phyloP scores from a whole-genome alignment of 2,329 filamentous ascomycete genomes.

The Colletotrichum abscissum region DNA sequence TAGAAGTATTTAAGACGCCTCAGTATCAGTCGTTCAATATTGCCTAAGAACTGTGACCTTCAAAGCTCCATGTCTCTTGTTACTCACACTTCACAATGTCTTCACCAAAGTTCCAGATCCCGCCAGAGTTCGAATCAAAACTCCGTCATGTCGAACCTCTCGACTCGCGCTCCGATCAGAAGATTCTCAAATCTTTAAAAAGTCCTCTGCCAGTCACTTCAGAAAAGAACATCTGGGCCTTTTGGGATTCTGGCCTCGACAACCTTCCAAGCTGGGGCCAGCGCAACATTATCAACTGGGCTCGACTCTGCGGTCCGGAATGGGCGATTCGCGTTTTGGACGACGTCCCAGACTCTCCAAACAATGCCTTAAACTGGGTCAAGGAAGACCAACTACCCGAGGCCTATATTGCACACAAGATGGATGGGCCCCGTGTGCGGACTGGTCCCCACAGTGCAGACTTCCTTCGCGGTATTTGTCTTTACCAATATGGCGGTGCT shows the following conservation, averaged over 20 bases:
- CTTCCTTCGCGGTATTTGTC: slow-evolving; percentile 52
- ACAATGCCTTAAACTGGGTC: slow-evolving; percentile 50
- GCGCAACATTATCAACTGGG: slow-evolving; percentile 54
- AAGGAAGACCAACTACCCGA: slow-evolving; percentile 33
- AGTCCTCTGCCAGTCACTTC: slow-evolving; percentile 45
- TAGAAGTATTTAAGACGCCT: neutral
- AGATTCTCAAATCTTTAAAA: slow-evolving; percentile 43
- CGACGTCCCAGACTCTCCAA: slow-evolving; percentile 47
- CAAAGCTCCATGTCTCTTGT: no score
- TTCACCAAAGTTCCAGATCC: slow-evolving; percentile 4
- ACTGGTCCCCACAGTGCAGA: slow-evolving; percentile 53
- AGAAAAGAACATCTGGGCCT: slow-evolving; percentile 58
- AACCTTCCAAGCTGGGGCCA: slow-evolving; percentile 51
- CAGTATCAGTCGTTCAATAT: neutral
- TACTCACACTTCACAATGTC: neutral
- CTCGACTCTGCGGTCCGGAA: slow-evolving; percentile 48
- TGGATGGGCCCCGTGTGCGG: slow-evolving; percentile 50
- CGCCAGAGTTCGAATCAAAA: slow-evolving; percentile 12
- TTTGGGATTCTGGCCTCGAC: slow-evolving; percentile 52
- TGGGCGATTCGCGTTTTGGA: slow-evolving; percentile 57
- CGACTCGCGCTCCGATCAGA: slow-evolving; percentile 38
- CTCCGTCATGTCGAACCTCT: slow-evolving; percentile 7
- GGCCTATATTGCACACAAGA: slow-evolving; percentile 46
- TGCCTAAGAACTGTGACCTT: no score
- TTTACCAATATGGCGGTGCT: slow-evolving; percentile 51